phyloP scores from a whole-genome alignment of 2,329 filamentous ascomycete species.

The Microascus cirrosus region DNA sequence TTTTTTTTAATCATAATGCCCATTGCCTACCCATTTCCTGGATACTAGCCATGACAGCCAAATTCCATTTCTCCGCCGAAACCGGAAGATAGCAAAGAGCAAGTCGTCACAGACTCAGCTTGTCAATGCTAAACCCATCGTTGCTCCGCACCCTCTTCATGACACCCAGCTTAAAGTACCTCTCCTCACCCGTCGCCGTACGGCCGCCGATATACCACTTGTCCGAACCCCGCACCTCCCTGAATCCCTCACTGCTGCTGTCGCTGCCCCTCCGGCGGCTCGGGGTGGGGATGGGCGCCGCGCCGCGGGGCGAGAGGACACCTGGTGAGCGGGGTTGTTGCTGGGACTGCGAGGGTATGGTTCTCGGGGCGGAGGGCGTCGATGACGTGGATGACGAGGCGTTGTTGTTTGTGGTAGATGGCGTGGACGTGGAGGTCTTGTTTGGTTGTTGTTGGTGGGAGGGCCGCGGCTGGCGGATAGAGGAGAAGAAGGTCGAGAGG shows the following conservation, averaged over 20 bases:
- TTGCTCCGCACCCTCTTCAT: slow-evolving; percentile 62
- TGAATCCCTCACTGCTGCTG: slow-evolving; percentile 64
- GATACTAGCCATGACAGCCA: not conserved
- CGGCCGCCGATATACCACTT: slow-evolving; percentile 76
- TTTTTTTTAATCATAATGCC: not conserved
- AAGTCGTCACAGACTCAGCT: slow-evolving; percentile 55
- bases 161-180: slow-evolving; percentile 71
- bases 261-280: slow-evolving; percentile 55
- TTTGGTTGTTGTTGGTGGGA: slow-evolving; percentile 15
- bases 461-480: slow-evolving; percentile 37
- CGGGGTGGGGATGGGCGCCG: slow-evolving; percentile 27
- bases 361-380: not conserved
- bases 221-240: slow-evolving; percentile 59
- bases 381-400: slow-evolving; percentile 7
- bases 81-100: too few relatives aligned
- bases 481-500: slow-evolving; percentile 44
- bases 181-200: slow-evolving; percentile 66
- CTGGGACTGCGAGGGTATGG: slow-evolving; percentile 4
- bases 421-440: slow-evolving; percentile 21
- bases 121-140: slow-evolving; percentile 63
- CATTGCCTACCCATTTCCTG: not conserved
- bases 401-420: slow-evolving; percentile 8
- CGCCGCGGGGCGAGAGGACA: slow-evolving; percentile 14
- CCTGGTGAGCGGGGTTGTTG: slow-evolving; percentile 3
- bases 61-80: not conserved